Evolutionary conservation across 345 rosid genomes (phyloP), one percentile per base, ranked within the genome.

Genomic region (Anastatica hierochuntica): DNA sequence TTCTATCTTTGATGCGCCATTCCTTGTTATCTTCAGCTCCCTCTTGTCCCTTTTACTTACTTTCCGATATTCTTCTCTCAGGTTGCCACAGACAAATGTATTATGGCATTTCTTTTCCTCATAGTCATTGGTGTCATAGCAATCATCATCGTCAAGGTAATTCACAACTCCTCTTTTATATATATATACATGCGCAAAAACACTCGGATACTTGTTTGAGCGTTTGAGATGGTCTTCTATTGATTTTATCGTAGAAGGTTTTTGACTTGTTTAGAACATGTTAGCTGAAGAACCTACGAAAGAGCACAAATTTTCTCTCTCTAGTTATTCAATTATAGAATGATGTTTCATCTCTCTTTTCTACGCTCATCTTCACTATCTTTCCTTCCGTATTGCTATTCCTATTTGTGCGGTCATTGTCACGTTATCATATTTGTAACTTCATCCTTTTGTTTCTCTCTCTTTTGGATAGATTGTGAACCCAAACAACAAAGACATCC

Each of bases 21-120:
- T 43, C 23, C 43, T 8, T 20, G 19, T 4, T 59, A 16, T 13
- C n/a, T 37, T 14, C 35, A 36, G 15, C 42, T 26, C 19, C 29
- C 31, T 52, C 56, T 14, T 37, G 21, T 39, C 43, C 30, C 43
- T 26, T 63, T 44, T 39, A 51, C 70, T 61, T 27, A 68, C n/a
- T 64, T 49, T 45, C 11, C 14, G 4, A 50, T 20, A 54, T 26
- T 18, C 39, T 15, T 54, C 56, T 84, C 14, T 33, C 64, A 92
- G 97, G 86, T 92, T 77, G 97, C 97, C 48, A 92, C 99, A 46
- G 99, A 92, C 73, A 83, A 58, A 55, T 83, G 95, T 72, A 85
- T 88, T 37, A 79, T 92, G 97, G 78, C 87, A 9, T 56, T 92
- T 47, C 88, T 88, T 10, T 65, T 81, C 72, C 82, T 92, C 20